phyloP scores from a whole-genome alignment of 768 basidiomycete species.

The Suillus plorans region DNA sequence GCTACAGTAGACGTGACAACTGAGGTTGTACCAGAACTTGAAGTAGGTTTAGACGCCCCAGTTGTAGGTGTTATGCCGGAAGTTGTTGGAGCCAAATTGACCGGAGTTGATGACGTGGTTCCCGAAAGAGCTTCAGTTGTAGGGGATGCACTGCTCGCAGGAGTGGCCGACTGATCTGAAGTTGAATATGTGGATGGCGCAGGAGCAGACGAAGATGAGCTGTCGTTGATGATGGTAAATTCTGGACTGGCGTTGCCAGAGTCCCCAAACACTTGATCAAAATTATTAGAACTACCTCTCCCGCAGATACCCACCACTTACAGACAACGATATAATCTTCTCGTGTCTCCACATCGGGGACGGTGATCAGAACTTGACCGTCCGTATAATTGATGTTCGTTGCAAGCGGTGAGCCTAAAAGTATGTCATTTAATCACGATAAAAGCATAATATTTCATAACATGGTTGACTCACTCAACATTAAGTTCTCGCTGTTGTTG shows the following conservation, averaged over 20 bases:
- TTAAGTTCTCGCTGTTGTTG: constrained; percentile 32
- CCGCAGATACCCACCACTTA: constrained; percentile 20
- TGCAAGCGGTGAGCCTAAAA: constrained; percentile 34
- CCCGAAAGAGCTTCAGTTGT: background rate
- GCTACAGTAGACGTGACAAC: constrained; percentile 11
- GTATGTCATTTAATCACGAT: background rate
- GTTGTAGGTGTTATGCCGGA: background rate
- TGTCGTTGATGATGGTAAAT: constrained; percentile 57
- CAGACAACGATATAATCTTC: constrained; percentile 37
- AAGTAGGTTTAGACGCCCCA: background rate
- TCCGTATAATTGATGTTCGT: constrained; percentile 30
- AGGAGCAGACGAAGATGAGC: constrained; percentile 37
- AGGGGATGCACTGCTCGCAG: constrained; percentile 8
- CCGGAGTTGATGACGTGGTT: background rate
- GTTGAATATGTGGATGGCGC: constrained; percentile 11
- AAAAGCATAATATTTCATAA: constrained; percentile 9
- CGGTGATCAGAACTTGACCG: constrained; percentile 34
- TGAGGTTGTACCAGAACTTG: constrained; percentile 3
- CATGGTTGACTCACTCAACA: constrained; percentile 23
- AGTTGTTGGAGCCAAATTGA: constrained; percentile 1
- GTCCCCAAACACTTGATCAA: constrained; percentile 35
- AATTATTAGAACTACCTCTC: constrained; percentile 2
- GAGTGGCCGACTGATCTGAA: background rate
- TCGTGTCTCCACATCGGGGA: constrained; percentile 33
- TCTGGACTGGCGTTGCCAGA: constrained; percentile 41